Evolutionary conservation across 2,329 filamentous ascomycete species (phyloP).

Genomic region (Fusarium oxysporum): DNA sequence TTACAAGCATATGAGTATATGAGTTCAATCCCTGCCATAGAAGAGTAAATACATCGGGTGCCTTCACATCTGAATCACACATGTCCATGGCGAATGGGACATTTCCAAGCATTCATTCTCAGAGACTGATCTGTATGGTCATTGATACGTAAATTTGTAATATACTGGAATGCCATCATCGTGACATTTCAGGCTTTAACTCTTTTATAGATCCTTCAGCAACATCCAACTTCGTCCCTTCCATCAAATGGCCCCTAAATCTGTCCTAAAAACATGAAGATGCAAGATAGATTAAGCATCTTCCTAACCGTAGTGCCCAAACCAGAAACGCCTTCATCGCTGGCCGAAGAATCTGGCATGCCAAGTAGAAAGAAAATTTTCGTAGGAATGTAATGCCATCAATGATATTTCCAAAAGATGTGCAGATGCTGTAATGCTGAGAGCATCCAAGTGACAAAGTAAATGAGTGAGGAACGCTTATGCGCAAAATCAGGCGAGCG

Average conservation of each 20-base stretch:
- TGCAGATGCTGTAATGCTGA: constrained; percentile 12
- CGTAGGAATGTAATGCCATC: background rate
- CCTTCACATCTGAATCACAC: background rate
- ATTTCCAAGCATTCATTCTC: background rate
- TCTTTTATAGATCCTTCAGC: constrained; percentile 10
- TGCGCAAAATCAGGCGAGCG: constrained; percentile 36
- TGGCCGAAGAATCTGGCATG: constrained; percentile 26
- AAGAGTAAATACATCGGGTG: background rate
- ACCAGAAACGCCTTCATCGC: constrained; percentile 32
- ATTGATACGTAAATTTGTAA: constrained; percentile 20
- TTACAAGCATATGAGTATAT: background rate
- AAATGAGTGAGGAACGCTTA: constrained; percentile 13
- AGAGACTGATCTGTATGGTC: background rate
- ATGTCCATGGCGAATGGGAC: no score
- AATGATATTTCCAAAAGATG: constrained; percentile 3
- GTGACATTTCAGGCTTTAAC: constrained; percentile 2
- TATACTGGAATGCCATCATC: constrained; percentile 10
- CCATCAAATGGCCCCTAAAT: constrained; percentile 2
- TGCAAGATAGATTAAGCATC: constrained; percentile 6
- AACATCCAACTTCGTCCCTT: constrained; percentile 7
- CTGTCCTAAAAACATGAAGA: constrained; percentile 1
- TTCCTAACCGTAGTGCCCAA: constrained; percentile 5
- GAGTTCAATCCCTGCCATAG: background rate
- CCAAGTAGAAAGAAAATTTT: constrained; percentile 9
- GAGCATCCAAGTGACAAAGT: constrained; percentile 15